Conservation (phyloP, 805 yeast species). For the Crinitomyces ghanaensis region DNA sequence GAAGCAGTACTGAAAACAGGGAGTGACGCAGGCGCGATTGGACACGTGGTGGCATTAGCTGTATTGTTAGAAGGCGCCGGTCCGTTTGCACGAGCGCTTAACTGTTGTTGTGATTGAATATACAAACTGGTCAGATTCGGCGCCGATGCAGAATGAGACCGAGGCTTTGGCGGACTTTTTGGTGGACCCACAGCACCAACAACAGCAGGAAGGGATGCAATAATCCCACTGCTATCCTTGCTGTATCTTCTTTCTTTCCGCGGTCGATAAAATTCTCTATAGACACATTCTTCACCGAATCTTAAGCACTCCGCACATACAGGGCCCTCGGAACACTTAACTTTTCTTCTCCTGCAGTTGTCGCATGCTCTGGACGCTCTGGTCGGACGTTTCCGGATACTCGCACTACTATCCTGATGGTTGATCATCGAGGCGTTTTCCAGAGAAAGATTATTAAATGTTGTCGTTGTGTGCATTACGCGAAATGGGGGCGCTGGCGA, state of each 20-base stretch:
- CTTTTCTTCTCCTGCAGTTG: slow-evolving; percentile 12
- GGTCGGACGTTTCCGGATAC: too few species aligned
- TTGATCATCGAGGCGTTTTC: too few species aligned
- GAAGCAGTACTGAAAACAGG: background rate
- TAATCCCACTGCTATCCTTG: background rate
- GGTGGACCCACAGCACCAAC: background rate
- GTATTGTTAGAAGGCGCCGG: too few species aligned
- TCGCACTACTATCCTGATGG: too few species aligned
- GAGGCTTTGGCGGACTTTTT: slow-evolving; percentile 1
- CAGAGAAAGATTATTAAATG: too few species aligned
- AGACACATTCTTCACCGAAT: slow-evolving; percentile 10
- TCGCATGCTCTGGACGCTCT: slow-evolving; percentile 14
- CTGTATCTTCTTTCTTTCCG: slow-evolving; percentile 10
- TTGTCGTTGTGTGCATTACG: too few species aligned
- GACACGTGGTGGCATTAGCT: too few species aligned
- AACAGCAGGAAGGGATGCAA: background rate
- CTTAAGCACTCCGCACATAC: slow-evolving; percentile 10
- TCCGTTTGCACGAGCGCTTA: too few species aligned
- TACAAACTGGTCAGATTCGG: background rate
- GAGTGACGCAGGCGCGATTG: too few species aligned
- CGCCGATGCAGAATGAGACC: background rate
- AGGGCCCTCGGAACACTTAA: slow-evolving; percentile 13
- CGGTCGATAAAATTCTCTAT: slow-evolving; percentile 14
- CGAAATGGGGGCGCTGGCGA: too few species aligned
- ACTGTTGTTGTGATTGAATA: too few species aligned